Base-by-base conservation (phyloP, 2,329 filamentous ascomycete species). In the Cadophora sp. region DNA sequence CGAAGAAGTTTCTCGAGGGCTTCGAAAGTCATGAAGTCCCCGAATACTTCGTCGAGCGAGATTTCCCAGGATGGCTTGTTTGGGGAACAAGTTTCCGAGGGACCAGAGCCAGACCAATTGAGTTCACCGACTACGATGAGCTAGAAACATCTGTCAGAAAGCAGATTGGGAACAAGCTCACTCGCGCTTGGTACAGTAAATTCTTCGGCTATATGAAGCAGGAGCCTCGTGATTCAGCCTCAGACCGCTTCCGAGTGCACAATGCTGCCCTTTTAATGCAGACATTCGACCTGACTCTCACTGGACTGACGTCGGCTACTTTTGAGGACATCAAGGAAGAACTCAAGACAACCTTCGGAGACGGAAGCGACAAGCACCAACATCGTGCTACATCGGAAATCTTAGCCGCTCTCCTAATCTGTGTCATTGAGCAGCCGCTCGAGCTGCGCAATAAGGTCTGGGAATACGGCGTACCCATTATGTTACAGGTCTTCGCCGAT, bases 301-400 rank as follows among this genome's bases (percentile, higher is more conserved):
- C 92, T 75, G 93, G 89, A 1, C 82, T 92, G 63, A 94, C 96
- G 0, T 83, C 84, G 16, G 91, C 91, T 27, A 97, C 89, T 0
- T 92, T 97, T 74, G 89, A 95, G 6, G 96, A 99, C 65, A 90
- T 99, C 78, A 91, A 95, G 77, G 90, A 94, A 73, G 84, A 97
- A 69, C 88, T 92, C 5, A 83, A 87, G 68, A 87, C 88, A 1
- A 89, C 97, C 0, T 98, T 93, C 76, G 95, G 91, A 16, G 95
- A 99, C 79, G 96, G 97, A 11, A 96, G 90, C 75, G 96, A 99
- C 78, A 97, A 97, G 80, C 96, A 99, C 79, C 95, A 99, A 78
- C 96, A 99, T 79, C 92, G 96, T 63, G 96, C 96, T 19, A 97
- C 96, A 1, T 89, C 96, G 0, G 96, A 99, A 80, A 97, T 99